Conservation (phyloP, 208 protist genomes). For the Crithidia bombi region DNA sequence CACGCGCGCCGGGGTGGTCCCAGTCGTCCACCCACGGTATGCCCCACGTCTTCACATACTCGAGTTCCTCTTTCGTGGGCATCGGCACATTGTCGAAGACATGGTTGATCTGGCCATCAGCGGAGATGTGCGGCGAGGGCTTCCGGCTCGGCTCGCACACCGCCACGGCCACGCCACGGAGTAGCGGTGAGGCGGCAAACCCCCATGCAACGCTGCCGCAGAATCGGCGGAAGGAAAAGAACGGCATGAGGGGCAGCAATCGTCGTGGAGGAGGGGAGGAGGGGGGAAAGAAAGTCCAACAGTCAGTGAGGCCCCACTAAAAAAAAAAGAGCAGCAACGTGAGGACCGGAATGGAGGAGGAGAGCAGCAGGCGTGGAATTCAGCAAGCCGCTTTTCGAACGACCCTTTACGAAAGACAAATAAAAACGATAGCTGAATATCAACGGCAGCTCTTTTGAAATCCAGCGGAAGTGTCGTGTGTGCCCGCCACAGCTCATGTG, state of each 20-base stretch:
- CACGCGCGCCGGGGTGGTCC: slow-evolving; percentile 45
- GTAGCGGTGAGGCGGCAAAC: slow-evolving; percentile 32
- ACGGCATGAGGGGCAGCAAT: slow-evolving; percentile 15
- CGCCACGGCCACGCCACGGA: slow-evolving; percentile 28
- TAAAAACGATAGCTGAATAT: no score
- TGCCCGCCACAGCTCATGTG: no score
- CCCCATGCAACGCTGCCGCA: slow-evolving; percentile 29
- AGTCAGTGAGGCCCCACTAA: background rate
- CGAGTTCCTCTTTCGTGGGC: slow-evolving; percentile 15
- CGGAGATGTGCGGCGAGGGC: slow-evolving; percentile 31
- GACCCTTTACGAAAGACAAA: no score
- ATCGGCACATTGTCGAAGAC: slow-evolving; percentile 32
- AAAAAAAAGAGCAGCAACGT: background rate
- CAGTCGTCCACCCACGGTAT: slow-evolving; percentile 69
- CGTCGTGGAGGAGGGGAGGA: background rate
- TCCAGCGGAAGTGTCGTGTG: no score
- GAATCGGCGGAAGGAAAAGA: slow-evolving; percentile 34
- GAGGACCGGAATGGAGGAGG: background rate
- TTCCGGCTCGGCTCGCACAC: slow-evolving; percentile 23
- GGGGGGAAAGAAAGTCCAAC: background rate
- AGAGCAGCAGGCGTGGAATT: background rate
- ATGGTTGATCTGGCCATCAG: slow-evolving; percentile 46
- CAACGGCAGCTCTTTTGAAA: no score
- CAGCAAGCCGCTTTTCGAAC: no score
- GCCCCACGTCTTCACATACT: slow-evolving; percentile 76